phyloP scores from a whole-genome alignment of 306 rosid species.

The Canavalia gladiata region DNA sequence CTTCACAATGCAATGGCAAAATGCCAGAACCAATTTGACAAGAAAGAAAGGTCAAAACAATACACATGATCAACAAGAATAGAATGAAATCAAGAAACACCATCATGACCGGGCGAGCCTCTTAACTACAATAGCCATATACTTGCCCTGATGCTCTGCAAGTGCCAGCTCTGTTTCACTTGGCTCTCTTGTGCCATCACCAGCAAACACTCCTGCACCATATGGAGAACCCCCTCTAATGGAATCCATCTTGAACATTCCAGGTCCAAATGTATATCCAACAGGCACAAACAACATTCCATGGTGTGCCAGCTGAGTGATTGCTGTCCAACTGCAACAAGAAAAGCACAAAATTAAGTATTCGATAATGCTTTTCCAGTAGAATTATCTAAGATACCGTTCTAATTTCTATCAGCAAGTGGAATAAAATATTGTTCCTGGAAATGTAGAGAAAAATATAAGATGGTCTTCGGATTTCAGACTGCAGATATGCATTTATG shows the following conservation, averaged over 20 bases:
- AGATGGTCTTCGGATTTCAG: not conserved
- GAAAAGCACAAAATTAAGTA: slow-evolving; percentile 22
- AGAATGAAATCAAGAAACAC: slow-evolving; percentile 47
- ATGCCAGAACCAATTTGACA: slow-evolving; percentile 56
- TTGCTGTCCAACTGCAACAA: slow-evolving; percentile 93
- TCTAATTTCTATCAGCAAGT: slow-evolving; percentile 35
- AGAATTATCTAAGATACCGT: not conserved
- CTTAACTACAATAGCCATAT: slow-evolving; percentile 89
- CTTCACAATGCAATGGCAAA: slow-evolving; percentile 43
- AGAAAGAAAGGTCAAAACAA: slow-evolving; percentile 17
- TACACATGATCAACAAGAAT: slow-evolving; percentile 45
- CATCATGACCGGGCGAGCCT: slow-evolving; percentile 66
- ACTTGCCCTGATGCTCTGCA: slow-evolving; percentile 96
- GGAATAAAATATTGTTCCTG: not conserved
- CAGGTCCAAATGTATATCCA: slow-evolving; percentile 94
- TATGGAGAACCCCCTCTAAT: slow-evolving; percentile 93
- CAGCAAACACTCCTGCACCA: slow-evolving; percentile 94
- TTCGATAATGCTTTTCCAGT: slow-evolving; percentile 16
- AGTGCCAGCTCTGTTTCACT: slow-evolving; percentile 87
- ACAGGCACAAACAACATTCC: slow-evolving; percentile 97
- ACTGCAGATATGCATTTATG: slow-evolving; percentile 29
- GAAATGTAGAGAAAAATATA: slow-evolving; percentile 6
- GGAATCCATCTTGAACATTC: slow-evolving; percentile 89
- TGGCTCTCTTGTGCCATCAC: slow-evolving; percentile 89
- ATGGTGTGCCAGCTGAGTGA: slow-evolving; percentile 92